Evolutionary conservation across 2,329 filamentous ascomycete species (phyloP).

Genomic region (Ambrosiella beaveri): DNA sequence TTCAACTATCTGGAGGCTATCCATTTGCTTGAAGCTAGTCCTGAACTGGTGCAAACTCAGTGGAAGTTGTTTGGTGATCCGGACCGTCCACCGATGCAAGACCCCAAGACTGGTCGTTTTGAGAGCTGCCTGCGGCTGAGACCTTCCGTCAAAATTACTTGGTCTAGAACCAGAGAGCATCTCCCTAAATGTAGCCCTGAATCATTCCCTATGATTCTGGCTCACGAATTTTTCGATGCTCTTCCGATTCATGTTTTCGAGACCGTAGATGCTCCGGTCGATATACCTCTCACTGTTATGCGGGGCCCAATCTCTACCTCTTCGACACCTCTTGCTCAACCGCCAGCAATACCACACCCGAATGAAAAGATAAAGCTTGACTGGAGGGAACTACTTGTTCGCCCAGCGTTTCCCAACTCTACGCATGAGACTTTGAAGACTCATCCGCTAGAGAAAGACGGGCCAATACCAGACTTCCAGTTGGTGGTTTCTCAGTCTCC

Average conservation of each 20-base stretch:
- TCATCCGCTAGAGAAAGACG: slow-evolving; percentile 32
- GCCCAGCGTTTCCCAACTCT: slow-evolving; percentile 40
- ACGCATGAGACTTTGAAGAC: slow-evolving; percentile 37
- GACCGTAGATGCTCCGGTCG: slow-evolving; percentile 35
- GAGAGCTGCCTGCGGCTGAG: not conserved
- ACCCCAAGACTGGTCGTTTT: slow-evolving; percentile 1
- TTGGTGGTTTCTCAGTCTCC: slow-evolving; percentile 57
- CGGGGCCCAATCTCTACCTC: slow-evolving; percentile 20
- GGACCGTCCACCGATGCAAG: slow-evolving; percentile 40
- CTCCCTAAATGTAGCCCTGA: slow-evolving; percentile 45
- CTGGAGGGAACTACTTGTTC: slow-evolving; percentile 73
- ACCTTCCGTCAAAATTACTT: slow-evolving; percentile 56
- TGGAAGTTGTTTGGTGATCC: slow-evolving; percentile 65
- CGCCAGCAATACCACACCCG: slow-evolving; percentile 23
- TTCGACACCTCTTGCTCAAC: slow-evolving; percentile 4
- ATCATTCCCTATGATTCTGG: slow-evolving; percentile 71
- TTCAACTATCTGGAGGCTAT: slow-evolving; percentile 70
- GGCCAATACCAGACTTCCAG: slow-evolving; percentile 63
- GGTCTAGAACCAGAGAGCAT: slow-evolving; percentile 80
- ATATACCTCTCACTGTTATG: slow-evolving; percentile 15
- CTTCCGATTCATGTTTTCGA: slow-evolving; percentile 93
- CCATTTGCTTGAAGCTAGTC: slow-evolving; percentile 88
- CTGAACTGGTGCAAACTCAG: slow-evolving; percentile 58
- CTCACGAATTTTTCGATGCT: slow-evolving; percentile 97
- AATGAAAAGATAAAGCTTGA: slow-evolving; percentile 28